Base-by-base conservation (phyloP, 768 basidiomycete species). In the Hydnomerulius pinastri region DNA sequence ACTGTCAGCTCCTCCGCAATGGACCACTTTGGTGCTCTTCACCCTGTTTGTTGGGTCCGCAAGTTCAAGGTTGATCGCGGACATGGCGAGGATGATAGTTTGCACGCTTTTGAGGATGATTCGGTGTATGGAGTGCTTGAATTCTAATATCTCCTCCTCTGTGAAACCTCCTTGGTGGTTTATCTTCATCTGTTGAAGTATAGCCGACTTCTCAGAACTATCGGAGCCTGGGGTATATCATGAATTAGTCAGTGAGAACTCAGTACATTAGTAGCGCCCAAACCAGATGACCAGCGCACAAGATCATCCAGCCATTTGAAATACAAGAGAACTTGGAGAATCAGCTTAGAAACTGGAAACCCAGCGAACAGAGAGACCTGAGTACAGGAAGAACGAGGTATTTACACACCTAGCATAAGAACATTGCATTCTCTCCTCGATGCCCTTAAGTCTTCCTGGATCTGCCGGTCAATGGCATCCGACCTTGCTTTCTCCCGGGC, bases 151-250 rank as follows among this genome's bases (percentile, higher is more conserved):
- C 66, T 97, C 93, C 0, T 87, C 80, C 6, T 71, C 69, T 2
- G 85, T 81, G 71, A 93, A 98, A 10, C 95, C 95, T 53, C 86
- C 84, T 67, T 96, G 90, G 67, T 98, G 90, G 42, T 97, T 94
- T 50, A 98, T 95, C 78, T 96, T 97, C 94, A 98, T 97, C 70
- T 98, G 95, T 67, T 98, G 97, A 29, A 97, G 93, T 56, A 98
- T 92, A 0, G 95, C 98, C 4, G 84, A 86, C 72, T 98, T 98
- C 6, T 94, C 96, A 1, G 89, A 91, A 73, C 95, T 93, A 60
- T 94, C 92, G 11, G 93, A 94, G 48, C 95, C 94, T 95, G 59
- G 12, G 15, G 23, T 17, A 23, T 4, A 20, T 48, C 39, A 35
- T n/a, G n/a, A n/a, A n/a, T n/a, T n/a, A 43, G 24, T 17, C 15